These are phyloP conservation scores for Candida stauntonica DNA, from an alignment of 805 yeast species.

Conservation along the genomic window DNA sequence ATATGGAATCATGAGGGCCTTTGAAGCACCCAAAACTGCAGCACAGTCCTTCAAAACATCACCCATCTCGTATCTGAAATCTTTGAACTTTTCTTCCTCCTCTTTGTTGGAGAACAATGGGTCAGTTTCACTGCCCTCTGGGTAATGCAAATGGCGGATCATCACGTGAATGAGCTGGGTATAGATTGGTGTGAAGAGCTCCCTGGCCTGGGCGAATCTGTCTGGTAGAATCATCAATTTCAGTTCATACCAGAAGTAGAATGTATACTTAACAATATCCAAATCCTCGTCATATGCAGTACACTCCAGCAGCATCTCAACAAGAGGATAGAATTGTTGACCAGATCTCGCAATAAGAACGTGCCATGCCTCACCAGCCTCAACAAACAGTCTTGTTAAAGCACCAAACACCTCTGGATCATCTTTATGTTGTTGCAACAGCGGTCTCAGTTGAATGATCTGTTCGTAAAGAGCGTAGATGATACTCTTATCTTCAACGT, in stretches of 20 bases:
- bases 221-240: slow-evolving; percentile 62
- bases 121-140: slow-evolving; percentile 39
- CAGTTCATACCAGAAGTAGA: slow-evolving; percentile 85
- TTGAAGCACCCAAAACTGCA: slow-evolving; percentile 75
- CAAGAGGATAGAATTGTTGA: slow-evolving; percentile 62
- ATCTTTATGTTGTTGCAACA: slow-evolving; percentile 39
- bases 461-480: slow-evolving; percentile 67
- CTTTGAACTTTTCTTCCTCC: slow-evolving; percentile 87
- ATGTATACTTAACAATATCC: slow-evolving; percentile 85
- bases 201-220: slow-evolving; percentile 49
- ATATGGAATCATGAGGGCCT: slow-evolving; percentile 69
- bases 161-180: slow-evolving; percentile 55
- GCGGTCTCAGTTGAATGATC: slow-evolving; percentile 55
- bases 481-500: slow-evolving; percentile 57
- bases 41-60: slow-evolving; percentile 97
- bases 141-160: slow-evolving; percentile 71
- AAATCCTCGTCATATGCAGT: slow-evolving; percentile 75
- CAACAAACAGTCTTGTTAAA: slow-evolving; percentile 73
- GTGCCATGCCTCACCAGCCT: slow-evolving; percentile 96
- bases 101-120: slow-evolving; percentile 68
- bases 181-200: slow-evolving; percentile 50
- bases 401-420: slow-evolving; percentile 57
- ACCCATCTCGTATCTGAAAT: slow-evolving; percentile 94
- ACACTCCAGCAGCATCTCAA: slow-evolving; percentile 65
- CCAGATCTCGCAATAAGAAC: slow-evolving; percentile 75